Percentiles rank a stretch among this genome's conserved stretches.
These are phyloP conservation scores for Arthrobotrys megalospora DNA, from an alignment of 2,329 filamentous ascomycete genomes.

Conservation along the genomic window DNA sequence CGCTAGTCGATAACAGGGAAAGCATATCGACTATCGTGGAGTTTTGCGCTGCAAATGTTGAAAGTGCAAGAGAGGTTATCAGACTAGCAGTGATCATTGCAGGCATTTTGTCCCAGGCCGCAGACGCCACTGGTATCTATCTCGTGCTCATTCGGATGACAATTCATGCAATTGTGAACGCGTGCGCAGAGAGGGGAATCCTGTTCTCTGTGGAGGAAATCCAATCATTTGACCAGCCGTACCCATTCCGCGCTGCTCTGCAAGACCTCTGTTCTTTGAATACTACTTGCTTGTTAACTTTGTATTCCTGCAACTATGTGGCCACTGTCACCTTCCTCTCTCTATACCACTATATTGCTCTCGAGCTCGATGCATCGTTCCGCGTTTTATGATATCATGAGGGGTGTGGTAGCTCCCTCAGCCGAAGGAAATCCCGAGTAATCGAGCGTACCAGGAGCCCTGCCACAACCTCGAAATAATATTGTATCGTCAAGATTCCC, in stretches of 20 bases:
- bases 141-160: neutral
- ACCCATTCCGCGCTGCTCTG: neutral
- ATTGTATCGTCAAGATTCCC: neutral
- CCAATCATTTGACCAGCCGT: slow-evolving; percentile 11
- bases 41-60: neutral
- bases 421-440: too few species aligned
- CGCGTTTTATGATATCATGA: slow-evolving; percentile 2
- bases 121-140: neutral
- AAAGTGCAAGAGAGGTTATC: neutral
- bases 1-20: slow-evolving; percentile 18
- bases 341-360: neutral
- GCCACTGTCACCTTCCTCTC: slow-evolving; percentile 8
- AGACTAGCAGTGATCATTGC: neutral
- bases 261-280: neutral
- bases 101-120: slow-evolving; percentile 1
- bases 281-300: too few species aligned
- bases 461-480: neutral
- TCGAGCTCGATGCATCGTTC: neutral
- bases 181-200: neutral
- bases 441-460: too few species aligned
- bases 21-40: neutral
- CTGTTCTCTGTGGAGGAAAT: neutral
- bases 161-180: slow-evolving; percentile 7
- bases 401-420: neutral
- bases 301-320: neutral